Base-by-base conservation (phyloP, 768 basidiomycete species). In the Russula sp. region DNA sequence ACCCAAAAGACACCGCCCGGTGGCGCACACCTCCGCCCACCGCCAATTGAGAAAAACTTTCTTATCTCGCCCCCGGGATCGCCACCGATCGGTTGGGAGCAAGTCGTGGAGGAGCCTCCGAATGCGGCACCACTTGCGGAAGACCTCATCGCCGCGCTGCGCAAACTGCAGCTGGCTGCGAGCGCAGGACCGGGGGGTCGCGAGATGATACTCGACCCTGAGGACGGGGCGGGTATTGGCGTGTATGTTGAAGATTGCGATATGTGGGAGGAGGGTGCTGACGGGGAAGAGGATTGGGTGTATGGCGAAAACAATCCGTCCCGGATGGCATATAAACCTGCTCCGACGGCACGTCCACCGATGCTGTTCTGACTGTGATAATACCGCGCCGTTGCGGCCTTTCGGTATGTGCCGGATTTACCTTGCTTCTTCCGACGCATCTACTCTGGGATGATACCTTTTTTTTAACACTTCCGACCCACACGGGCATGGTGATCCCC, bases 41-140 rank as follows among this genome's bases (percentile, higher is more conserved):
- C 96, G 0, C 75, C 81, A 0, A 68, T 86, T 44, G 89, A 94
- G 69, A 93, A 93, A 75, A 98, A 98, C 76, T 98, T 98, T 76
- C 81, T 99, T 52, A 95, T 99, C 66, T 98, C 97, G 0, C 97
- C 97, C 0, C 97, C 97, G 4, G 97, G 97, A 5, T 97, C 94
- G 0, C 97, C 97, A 0, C 97, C 97, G 0, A 86, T 95, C 1
- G 97, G 95, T 3, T 99, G 97, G 97, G 94, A 97, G 71, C 93
- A 82, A 27, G 83, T 94, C 61, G 78, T 78, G 55, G 96, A 98
- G 74, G 94, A 95, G 8, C 91, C 93, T 18, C 96, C 96, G 0
- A 98, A 98, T 71, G 72, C 77, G 3, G 75, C 82, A 2, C 88
- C 94, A 5, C 82, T 97, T 31, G 96, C 96, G 0, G 85, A 89